Percentiles rank a stretch among this genome's conserved stretches.
These are phyloP conservation scores for Adiantum capillusveneris DNA, from an alignment of 75 land plant genomes.

Conservation along the genomic window DNA sequence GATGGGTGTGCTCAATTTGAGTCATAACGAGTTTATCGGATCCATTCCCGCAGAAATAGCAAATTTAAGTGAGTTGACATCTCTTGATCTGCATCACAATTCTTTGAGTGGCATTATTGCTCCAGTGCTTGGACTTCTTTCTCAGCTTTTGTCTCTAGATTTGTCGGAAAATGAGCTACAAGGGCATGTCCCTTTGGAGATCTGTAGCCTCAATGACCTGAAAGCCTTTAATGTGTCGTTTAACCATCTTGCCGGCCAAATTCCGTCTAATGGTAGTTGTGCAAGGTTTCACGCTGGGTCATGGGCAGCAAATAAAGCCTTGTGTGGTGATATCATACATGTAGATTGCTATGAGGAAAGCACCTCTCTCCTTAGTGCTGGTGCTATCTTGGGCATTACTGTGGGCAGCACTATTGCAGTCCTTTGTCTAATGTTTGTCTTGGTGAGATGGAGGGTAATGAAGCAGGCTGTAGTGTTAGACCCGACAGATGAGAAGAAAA, in stretches of 20 bases:
- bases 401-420: conserved; percentile 24
- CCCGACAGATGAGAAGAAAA: conserved; percentile 17
- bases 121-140: conserved; percentile 10
- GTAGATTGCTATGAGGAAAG: not conserved
- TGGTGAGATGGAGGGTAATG: conserved; percentile 14
- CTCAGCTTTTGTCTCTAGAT: conserved; percentile 4
- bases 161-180: conserved; percentile 14
- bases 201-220: conserved; percentile 8
- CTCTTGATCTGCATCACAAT: conserved; percentile 39
- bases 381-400: conserved; percentile 26
- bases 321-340: too few relatives aligned
- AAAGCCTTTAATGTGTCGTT: conserved; percentile 8
- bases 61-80: conserved; percentile 19
- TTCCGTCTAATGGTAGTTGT: not conserved
- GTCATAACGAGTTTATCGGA: conserved; percentile 39
- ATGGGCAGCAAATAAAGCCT: too few relatives aligned
- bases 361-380: conserved; percentile 8
- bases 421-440: conserved; percentile 11
- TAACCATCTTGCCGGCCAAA: conserved; percentile 8
- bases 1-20: conserved; percentile 39
- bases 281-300: conserved; percentile 8
- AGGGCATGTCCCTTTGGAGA: conserved; percentile 7
- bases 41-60: conserved; percentile 38
- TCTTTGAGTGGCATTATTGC: conserved; percentile 39
- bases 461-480: conserved; percentile 4